Conservation (phyloP, 345 rosid genomes). For the Arabis hirsuta region DNA sequence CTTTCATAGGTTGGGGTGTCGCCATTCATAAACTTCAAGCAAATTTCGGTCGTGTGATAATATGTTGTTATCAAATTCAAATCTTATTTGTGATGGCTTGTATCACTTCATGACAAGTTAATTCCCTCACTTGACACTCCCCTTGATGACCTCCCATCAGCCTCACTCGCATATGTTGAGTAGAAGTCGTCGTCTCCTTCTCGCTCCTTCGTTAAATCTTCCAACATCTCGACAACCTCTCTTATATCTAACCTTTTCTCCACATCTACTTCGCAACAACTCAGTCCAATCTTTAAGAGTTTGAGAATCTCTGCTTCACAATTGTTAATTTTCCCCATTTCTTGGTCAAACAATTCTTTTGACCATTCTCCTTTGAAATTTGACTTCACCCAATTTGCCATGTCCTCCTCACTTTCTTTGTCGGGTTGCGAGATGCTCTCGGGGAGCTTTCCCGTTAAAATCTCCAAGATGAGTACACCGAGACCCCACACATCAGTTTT, state of each 20-base stretch:
- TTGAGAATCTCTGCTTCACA: constrained; percentile 56
- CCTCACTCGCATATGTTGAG: constrained; percentile 60
- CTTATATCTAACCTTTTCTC: constrained; percentile 82
- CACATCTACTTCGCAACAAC: constrained; percentile 66
- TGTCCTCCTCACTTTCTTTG: constrained; percentile 49
- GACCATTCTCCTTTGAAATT: constrained; percentile 43
- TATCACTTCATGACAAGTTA: constrained; percentile 22
- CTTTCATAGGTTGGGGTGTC: neutral
- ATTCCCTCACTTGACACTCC: constrained; percentile 39
- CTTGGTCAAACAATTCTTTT: constrained; percentile 57
- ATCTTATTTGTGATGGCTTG: constrained; percentile 4
- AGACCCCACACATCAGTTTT: constrained; percentile 90
- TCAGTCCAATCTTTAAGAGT: constrained; percentile 67
- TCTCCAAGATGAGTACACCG: constrained; percentile 78
- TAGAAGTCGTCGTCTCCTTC: constrained; percentile 58
- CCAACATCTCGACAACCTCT: constrained; percentile 64
- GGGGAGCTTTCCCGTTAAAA: constrained; percentile 69
- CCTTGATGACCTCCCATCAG: constrained; percentile 45
- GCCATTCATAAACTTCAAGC: neutral
- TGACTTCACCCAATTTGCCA: constrained; percentile 60
- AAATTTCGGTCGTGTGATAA: neutral
- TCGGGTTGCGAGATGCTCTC: constrained; percentile 54
- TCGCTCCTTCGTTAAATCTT: constrained; percentile 59
- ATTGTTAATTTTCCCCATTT: constrained; percentile 47
- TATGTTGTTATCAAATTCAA: neutral